Conservation (phyloP, 2,329 filamentous ascomycete species). For the Pestalotiopsis sp. region DNA sequence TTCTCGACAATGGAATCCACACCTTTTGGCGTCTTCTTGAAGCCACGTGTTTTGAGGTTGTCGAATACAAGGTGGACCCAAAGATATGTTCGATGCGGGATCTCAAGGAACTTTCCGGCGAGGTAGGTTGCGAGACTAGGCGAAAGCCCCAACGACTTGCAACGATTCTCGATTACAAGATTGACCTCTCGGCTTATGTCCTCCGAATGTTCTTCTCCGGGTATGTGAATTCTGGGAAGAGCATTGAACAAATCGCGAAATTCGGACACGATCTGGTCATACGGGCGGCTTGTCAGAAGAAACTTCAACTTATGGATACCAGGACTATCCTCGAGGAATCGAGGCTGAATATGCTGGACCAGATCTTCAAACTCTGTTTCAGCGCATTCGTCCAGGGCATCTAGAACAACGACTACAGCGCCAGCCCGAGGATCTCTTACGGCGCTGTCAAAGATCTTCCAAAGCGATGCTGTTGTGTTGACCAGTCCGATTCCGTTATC, state of each 20-base stretch:
- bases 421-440: slow-evolving; percentile 28
- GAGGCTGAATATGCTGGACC: slow-evolving; percentile 12
- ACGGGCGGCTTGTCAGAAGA: slow-evolving; percentile 39
- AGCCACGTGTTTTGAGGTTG: slow-evolving; percentile 22
- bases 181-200: slow-evolving; percentile 38
- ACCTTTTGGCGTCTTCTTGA: slow-evolving; percentile 14
- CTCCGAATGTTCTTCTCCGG: slow-evolving; percentile 38
- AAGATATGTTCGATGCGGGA: slow-evolving; percentile 37
- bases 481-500: slow-evolving; percentile 29
- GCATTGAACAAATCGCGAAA: slow-evolving; percentile 19
- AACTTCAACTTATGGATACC: slow-evolving; percentile 28
- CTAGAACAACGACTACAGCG: slow-evolving; percentile 36
- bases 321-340: neutral
- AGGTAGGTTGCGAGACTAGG: slow-evolving; percentile 20
- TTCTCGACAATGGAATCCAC: slow-evolving; percentile 20
- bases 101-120: slow-evolving; percentile 18
- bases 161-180: slow-evolving; percentile 31
- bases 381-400: slow-evolving; percentile 42
- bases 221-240: slow-evolving; percentile 31
- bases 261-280: slow-evolving; percentile 28
- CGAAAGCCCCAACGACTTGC: slow-evolving; percentile 25
- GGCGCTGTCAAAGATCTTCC: slow-evolving; percentile 34
- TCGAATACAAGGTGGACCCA: slow-evolving; percentile 40
- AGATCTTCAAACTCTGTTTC: slow-evolving; percentile 26
- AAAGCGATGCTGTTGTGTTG: slow-evolving; percentile 28